Evolutionary conservation across 192 early-diverging fungal genomes (phyloP).

Genomic region (Coemansia sp.): DNA sequence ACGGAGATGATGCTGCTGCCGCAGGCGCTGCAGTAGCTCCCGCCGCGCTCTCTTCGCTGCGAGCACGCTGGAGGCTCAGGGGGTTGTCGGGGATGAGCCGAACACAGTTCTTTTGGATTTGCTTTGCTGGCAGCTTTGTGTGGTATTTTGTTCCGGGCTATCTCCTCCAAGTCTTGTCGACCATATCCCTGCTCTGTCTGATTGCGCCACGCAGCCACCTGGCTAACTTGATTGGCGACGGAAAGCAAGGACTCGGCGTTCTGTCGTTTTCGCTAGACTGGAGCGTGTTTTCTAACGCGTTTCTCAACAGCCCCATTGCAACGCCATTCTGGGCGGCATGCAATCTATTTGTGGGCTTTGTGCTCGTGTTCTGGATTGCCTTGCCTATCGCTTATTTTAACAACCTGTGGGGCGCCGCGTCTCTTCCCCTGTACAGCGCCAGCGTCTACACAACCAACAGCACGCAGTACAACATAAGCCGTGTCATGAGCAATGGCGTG

Average conservation of each 20-base stretch:
- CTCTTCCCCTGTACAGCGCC: slow-evolving; percentile 68
- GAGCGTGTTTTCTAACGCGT: slow-evolving; percentile 67
- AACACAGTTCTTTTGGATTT: slow-evolving; percentile 60
- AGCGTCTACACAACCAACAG: slow-evolving; percentile 62
- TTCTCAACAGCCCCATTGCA: slow-evolving; percentile 64
- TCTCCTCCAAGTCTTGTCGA: slow-evolving; percentile 67
- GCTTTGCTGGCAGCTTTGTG: slow-evolving; percentile 55
- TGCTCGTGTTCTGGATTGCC: slow-evolving; percentile 75
- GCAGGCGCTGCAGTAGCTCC: neutral
- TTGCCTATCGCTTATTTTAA: slow-evolving; percentile 75
- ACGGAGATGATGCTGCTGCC: neutral
- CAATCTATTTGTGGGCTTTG: slow-evolving; percentile 72
- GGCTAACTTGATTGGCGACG: slow-evolving; percentile 55
- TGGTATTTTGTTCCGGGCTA: slow-evolving; percentile 69
- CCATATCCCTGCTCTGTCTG: slow-evolving; percentile 67
- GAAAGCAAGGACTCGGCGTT: slow-evolving; percentile 68
- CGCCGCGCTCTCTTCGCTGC: neutral
- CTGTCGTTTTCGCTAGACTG: slow-evolving; percentile 78
- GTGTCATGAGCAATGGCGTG: slow-evolving; percentile 61
- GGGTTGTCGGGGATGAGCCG: slow-evolving; percentile 25
- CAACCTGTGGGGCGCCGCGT: slow-evolving; percentile 63
- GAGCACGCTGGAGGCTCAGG: slow-evolving; percentile 14
- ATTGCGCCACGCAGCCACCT: slow-evolving; percentile 53
- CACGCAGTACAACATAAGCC: slow-evolving; percentile 61
- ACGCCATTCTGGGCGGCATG: slow-evolving; percentile 78